These are phyloP conservation scores for Fusarium metavorans DNA, from an alignment of 2,329 filamentous ascomycete genomes.

Conservation along the genomic window DNA sequence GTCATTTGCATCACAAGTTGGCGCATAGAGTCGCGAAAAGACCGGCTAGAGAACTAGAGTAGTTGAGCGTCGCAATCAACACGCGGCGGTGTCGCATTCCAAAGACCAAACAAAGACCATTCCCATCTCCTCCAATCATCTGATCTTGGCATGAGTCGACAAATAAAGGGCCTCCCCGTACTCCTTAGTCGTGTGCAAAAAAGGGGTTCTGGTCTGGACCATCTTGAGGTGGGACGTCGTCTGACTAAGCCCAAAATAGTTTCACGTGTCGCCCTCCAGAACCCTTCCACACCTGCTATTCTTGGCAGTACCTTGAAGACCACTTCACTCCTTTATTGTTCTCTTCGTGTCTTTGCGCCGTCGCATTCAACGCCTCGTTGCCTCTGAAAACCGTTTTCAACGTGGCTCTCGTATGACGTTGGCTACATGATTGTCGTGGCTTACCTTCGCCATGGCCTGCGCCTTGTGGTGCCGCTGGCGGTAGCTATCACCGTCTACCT, in stretches of 20 bases:
- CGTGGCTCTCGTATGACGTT: constrained; percentile 49
- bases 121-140: constrained; percentile 2
- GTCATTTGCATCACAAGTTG: neutral
- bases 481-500: constrained; percentile 80
- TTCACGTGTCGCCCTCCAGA: constrained; percentile 27
- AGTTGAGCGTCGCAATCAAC: neutral
- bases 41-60: neutral
- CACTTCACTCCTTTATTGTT: constrained; percentile 19
- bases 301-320: constrained; percentile 18
- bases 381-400: constrained; percentile 4
- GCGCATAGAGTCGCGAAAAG: neutral
- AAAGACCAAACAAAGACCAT: neutral
- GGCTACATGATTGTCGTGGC: constrained; percentile 66
- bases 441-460: constrained; percentile 68
- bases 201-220: constrained; percentile 16
- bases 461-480: constrained; percentile 70
- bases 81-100: neutral
- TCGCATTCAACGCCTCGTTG: constrained; percentile 19
- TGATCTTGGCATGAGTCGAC: constrained; percentile 5
- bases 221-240: neutral
- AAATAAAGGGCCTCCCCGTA: neutral
- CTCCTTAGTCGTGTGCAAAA: constrained; percentile 13
- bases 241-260: constrained; percentile 37
- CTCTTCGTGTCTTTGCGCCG: constrained; percentile 14
- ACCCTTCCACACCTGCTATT: neutral